Evolutionary conservation across 2,329 filamentous ascomycete species (phyloP).

Genomic region (Paraphoma chrysanthemicola): DNA sequence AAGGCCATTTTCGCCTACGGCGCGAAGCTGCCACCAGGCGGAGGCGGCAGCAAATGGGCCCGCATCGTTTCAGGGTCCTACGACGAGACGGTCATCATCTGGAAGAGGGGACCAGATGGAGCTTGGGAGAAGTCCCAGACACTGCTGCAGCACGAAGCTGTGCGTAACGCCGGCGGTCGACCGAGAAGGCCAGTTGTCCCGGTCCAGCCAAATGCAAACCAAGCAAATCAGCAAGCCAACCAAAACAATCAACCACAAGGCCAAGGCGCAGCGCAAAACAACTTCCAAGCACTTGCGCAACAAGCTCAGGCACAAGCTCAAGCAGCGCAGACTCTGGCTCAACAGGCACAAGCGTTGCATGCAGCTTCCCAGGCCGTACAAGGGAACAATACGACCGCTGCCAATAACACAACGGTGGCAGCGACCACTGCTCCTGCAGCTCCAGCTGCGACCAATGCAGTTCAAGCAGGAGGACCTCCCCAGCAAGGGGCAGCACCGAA

Average conservation of each 20-base stretch:
- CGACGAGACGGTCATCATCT: constrained; percentile 94
- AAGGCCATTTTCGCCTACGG: constrained; percentile 80
- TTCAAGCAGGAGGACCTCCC: constrained; percentile 15
- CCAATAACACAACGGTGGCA: constrained; percentile 15
- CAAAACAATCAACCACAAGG: constrained; percentile 23
- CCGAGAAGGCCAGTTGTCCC: constrained; percentile 38
- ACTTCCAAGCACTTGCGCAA: constrained; percentile 43
- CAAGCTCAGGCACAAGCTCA: constrained; percentile 47
- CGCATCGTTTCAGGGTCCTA: constrained; percentile 98
- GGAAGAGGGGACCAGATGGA: constrained; percentile 84
- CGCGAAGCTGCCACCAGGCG: constrained; percentile 87
- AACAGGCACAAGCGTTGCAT: constrained; percentile 45
- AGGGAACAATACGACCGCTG: constrained; percentile 8
- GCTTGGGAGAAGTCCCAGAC: constrained; percentile 82
- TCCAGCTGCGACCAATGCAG: constrained; percentile 14
- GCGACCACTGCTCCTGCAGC: constrained; percentile 11
- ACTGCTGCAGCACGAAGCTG: constrained; percentile 75
- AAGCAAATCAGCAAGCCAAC: constrained; percentile 21
- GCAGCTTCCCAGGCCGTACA: constrained; percentile 39
- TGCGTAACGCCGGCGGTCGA: constrained; percentile 54
- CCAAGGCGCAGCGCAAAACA: constrained; percentile 27
- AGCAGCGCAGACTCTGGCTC: constrained; percentile 42
- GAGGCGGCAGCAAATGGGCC: constrained; percentile 85
- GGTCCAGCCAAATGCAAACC: constrained; percentile 22
- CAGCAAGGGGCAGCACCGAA: constrained; percentile 26